Base-by-base conservation (phyloP, 2,329 filamentous ascomycete species). In the Ophiocordyceps camponoti-rufipedis region DNA sequence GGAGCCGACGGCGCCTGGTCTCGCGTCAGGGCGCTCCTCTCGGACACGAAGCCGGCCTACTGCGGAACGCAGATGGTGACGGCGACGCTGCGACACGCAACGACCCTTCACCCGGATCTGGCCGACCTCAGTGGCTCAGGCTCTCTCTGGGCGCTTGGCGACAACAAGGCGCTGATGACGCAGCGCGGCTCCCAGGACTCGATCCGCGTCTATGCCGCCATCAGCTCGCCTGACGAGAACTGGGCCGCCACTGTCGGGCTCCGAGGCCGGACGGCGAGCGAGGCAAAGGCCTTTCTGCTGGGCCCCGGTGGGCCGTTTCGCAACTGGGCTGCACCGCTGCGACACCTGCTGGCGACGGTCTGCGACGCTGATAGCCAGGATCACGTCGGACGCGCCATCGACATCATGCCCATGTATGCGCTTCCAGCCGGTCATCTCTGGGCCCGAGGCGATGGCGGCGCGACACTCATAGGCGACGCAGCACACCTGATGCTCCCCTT, bases 401-500 rank as follows among this genome's bases (percentile, higher is more conserved):
- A 43, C 10, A 18, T 56, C 23, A 54, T 52, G 42, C 51, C 56
- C 0, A 46, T 63, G 1, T 57, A 59, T 50, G 62, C 62, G 47
- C 58, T 76, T 1, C 69, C 71, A 0, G 48, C 66, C 1, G 64
- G 64, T 1, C 48, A 60, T 12, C 44, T 44, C 0, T 76, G 72
- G 70, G 49, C 29, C 29, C 29, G 60, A 5, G 49, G 59, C 11
- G 52, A 56, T 4, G 35, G 58, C 0, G 67, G 70, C 3, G 58
- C 67, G 4, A 71, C 73, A 0, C 55, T 77, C 12, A 54, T 76
- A 16, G 73, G 73, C 3, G 72, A 76, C 50, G 69, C 72, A 1
- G 72, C 71, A 8, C 72, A 76, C 53, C 50, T 74, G 12, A 70
- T 72, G 63, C 65, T 64, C 4, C 67, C 69, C 0, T 69, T 65